Evolutionary conservation across 345 rosid genomes (phyloP).

Genomic region (Eucalyptus sideroxylon): DNA sequence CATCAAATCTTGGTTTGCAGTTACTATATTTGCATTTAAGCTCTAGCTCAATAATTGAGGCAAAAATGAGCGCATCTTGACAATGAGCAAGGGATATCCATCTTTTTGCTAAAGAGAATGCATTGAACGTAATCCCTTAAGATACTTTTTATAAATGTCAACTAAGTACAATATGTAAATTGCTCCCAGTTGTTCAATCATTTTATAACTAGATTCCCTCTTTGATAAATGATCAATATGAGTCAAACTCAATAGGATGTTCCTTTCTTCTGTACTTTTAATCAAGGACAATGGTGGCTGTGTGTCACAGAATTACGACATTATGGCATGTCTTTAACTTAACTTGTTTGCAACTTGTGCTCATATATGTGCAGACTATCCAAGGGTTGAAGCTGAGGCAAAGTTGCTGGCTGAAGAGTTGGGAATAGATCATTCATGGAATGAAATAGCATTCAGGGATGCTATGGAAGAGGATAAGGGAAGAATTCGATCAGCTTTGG

Average conservation of each 20-base stretch:
- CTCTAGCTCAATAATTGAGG: neutral
- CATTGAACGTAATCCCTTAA: neutral
- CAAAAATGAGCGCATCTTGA: neutral
- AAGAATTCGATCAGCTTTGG: constrained; percentile 54
- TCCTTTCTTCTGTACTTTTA: neutral
- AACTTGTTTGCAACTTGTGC: neutral
- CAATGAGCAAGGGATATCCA: neutral
- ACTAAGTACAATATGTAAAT: neutral
- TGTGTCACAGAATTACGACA: neutral
- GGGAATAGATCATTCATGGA: constrained; percentile 47
- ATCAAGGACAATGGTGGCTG: neutral
- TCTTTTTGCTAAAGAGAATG: neutral
- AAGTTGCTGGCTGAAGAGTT: constrained; percentile 69
- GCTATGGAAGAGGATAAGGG: constrained; percentile 62
- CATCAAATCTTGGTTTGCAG: neutral
- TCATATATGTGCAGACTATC: constrained; percentile 62
- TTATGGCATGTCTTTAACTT: neutral
- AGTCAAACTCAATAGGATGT: neutral
- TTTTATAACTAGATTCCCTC: neutral
- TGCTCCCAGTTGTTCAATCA: neutral
- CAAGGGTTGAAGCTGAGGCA: constrained; percentile 73
- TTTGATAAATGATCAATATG: neutral
- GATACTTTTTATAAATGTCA: neutral
- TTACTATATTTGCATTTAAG: neutral
- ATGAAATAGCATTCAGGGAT: constrained; percentile 40